Percentiles rank a stretch among this genome's conserved stretches.
Evolutionary conservation across 331 rosid genomes (phyloP).

Genomic region (Arachis monticola): DNA sequence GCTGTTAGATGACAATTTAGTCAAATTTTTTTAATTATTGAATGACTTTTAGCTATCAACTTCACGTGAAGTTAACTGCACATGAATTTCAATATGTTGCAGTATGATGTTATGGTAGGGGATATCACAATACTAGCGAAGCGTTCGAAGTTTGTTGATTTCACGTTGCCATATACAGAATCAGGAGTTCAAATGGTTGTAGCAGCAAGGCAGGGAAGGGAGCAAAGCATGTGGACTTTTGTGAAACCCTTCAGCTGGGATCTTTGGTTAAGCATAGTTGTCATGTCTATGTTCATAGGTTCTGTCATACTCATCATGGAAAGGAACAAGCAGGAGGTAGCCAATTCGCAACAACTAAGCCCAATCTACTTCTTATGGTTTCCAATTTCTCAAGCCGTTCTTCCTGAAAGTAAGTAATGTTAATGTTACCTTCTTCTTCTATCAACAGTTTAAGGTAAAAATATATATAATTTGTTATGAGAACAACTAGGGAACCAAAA

Average conservation of each 20-base stretch:
- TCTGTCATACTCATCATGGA: constrained; percentile 46
- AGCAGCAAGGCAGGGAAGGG: constrained; percentile 17
- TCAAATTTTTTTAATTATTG: too few species aligned
- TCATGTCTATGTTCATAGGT: constrained; percentile 42
- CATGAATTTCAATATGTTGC: neutral
- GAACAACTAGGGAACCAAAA: too few species aligned
- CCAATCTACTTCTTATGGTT: constrained; percentile 15
- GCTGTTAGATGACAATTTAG: neutral
- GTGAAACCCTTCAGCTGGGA: constrained; percentile 52
- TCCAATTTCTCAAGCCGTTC: constrained; percentile 36
- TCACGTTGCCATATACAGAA: constrained; percentile 51
- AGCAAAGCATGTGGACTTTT: constrained; percentile 48
- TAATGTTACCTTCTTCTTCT: neutral
- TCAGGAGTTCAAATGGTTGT: constrained; percentile 49
- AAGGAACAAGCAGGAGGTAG: constrained; percentile 5
- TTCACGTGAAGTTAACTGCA: too few species aligned
- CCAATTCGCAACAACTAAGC: too few species aligned
- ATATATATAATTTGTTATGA: neutral
- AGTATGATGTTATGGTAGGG: constrained; percentile 43
- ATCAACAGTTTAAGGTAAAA: too few species aligned
- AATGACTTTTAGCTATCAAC: too few species aligned
- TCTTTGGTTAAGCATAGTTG: constrained; percentile 45
- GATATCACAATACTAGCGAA: constrained; percentile 43
- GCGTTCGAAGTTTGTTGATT: constrained; percentile 42
- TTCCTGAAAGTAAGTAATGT: constrained; percentile 37